A percentile compares a stretch with the other conserved stretches of the same genome.
Evolutionary conservation across 2,329 filamentous ascomycete species (phyloP).

Genomic region (Phaeoacremonium minimum): DNA sequence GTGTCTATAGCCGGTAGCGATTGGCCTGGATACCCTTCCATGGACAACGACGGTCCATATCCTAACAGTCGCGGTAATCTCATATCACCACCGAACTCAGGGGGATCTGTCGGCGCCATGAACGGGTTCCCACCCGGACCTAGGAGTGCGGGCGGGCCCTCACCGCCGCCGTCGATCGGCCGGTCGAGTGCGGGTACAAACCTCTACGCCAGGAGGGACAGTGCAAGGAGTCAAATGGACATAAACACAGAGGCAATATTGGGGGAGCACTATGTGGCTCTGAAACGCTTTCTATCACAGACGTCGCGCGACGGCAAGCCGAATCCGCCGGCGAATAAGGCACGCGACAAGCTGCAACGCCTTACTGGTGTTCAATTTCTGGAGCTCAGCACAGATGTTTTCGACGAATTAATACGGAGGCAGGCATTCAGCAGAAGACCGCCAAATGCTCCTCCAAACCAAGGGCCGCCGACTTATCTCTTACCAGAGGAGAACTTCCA

Average conservation of each 20-base stretch:
- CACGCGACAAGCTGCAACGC: slow-evolving; percentile 88
- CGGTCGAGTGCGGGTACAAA: slow-evolving; percentile 78
- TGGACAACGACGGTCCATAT: slow-evolving; percentile 48
- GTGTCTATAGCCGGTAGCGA: slow-evolving; percentile 81
- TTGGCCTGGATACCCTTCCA: slow-evolving; percentile 67
- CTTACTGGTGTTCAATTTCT: slow-evolving; percentile 92
- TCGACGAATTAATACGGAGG: slow-evolving; percentile 85
- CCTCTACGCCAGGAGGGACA: slow-evolving; percentile 63
- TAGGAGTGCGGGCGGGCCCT: slow-evolving; percentile 61
- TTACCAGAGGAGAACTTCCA: slow-evolving; percentile 87
- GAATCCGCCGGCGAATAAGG: slow-evolving; percentile 76
- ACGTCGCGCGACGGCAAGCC: slow-evolving; percentile 71
- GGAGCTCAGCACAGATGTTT: slow-evolving; percentile 96
- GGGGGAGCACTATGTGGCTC: slow-evolving; percentile 74
- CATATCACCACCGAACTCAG: slow-evolving; percentile 67
- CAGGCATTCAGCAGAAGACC: slow-evolving; percentile 62
- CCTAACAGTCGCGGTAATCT: slow-evolving; percentile 54
- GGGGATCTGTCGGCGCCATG: slow-evolving; percentile 56
- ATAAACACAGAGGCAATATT: slow-evolving; percentile 64
- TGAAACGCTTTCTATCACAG: slow-evolving; percentile 70
- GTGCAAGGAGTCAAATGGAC: slow-evolving; percentile 52
- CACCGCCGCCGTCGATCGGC: slow-evolving; percentile 83
- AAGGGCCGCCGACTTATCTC: slow-evolving; percentile 65
- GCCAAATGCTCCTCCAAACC: slow-evolving; percentile 44
- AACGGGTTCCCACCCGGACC: slow-evolving; percentile 53